Evolutionary conservation across 352 stramenopile genomes (phyloP), one percentile per base, ranked within the genome.

Genomic region (Pythium diclinum): DNA sequence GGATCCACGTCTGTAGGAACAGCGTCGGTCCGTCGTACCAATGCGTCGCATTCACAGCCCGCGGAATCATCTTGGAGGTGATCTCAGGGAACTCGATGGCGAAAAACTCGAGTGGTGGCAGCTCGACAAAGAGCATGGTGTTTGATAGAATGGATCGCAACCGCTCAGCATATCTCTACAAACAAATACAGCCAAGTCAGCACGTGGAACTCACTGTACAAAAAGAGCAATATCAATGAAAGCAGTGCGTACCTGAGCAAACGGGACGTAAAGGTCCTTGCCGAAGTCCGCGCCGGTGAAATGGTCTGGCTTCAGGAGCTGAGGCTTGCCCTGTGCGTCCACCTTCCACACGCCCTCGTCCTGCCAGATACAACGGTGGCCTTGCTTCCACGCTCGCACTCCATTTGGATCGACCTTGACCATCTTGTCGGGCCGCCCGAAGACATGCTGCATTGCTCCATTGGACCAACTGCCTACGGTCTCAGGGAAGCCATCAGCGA

Each of bases 11-110:
- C 21, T 78, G 83, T 17, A 94, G 48, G 54, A 97, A 95, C 7
- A 97, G 71, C 59, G 89, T 97, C 16, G 94, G 77, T 10, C 85
- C 87, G 67, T 97, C 90, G 69, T 97, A 97, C 87, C 88, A 97
- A 68, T 97, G 91, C 10, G 80, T 94, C 5, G 85, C 87, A 44
- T 94, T 94, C n/a, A 92, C 77, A 0, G 81, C 83, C n/a, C 74
- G 78, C 17, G 85, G 82, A 32, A 92, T 69, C 19, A 78, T 63
- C 2, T 65, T 73, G 10, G 74, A 58, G 6, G 83, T 73, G 54
- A 94, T 85, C 10, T 85, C 74, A 2, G 86, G 86, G 61, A 94
- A 94, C 55, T 75, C 70, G n/a, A 76, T 81, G 10, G 68, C 55
- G 48, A 69, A 83, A 61, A 93, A 93, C 53, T 94, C 86, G 9